A percentile compares a stretch with the other conserved stretches of the same genome.
Conservation (phyloP, 371 early-diverging fungal genomes). For the Smittium culicis region DNA sequence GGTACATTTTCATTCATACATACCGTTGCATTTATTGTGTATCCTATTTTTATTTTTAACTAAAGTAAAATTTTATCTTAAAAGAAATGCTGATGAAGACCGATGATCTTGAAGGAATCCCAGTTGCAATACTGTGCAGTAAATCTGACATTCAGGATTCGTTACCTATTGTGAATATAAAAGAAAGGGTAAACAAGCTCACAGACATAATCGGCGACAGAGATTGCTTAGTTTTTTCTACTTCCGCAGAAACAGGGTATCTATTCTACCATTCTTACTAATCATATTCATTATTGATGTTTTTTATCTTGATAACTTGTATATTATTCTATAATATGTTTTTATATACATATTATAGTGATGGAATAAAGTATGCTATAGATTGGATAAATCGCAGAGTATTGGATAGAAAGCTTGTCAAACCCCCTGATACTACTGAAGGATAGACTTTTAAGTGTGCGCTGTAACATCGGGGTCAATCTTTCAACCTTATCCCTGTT, state of each 20-base stretch:
- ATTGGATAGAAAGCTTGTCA: neutral
- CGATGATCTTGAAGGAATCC: conserved; percentile 69
- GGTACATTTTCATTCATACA: conserved; percentile 37
- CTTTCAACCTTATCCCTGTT: too few relatives aligned
- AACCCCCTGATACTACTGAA: neutral
- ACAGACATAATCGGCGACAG: conserved; percentile 64
- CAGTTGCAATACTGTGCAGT: conserved; percentile 85
- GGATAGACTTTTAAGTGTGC: neutral
- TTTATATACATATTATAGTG: conserved; percentile 5
- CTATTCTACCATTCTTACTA: neutral
- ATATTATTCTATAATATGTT: too few relatives aligned
- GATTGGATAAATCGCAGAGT: conserved; percentile 10
- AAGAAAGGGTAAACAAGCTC: conserved; percentile 80
- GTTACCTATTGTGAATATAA: conserved; percentile 64
- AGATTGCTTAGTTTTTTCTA: conserved; percentile 31
- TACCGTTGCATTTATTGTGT: neutral
- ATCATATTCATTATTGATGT: neutral
- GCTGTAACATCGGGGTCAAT: neutral
- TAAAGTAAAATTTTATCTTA: conserved; percentile 1
- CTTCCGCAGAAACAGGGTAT: conserved; percentile 16
- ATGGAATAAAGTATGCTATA: conserved; percentile 10
- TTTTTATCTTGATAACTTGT: too few relatives aligned
- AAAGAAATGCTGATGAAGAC: conserved; percentile 56
- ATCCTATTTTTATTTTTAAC: neutral
- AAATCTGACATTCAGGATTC: conserved; percentile 76